Evolutionary conservation across 805 yeast genomes (phyloP).

Genomic region (Debaryomyces maramus): DNA sequence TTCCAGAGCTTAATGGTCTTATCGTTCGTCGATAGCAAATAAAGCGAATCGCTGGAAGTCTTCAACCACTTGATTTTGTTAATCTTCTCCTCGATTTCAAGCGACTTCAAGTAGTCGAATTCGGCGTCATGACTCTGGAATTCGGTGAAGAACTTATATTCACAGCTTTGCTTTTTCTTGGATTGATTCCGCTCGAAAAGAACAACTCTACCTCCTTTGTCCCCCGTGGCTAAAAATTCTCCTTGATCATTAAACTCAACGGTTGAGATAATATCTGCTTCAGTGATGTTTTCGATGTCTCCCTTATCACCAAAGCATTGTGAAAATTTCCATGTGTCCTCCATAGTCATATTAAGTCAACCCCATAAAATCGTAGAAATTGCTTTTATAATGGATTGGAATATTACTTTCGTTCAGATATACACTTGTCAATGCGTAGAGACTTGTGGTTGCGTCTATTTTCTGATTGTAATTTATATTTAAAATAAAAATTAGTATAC

Average conservation of each 20-base stretch:
- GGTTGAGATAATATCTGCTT: conserved; percentile 95
- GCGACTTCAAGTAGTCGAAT: conserved; percentile 90
- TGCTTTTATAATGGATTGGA: background rate
- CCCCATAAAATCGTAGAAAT: background rate
- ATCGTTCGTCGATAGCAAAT: conserved; percentile 88
- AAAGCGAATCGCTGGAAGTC: conserved; percentile 86
- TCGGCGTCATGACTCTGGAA: conserved; percentile 99
- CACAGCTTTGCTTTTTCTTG: conserved; percentile 67
- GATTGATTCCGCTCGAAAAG: conserved; percentile 83
- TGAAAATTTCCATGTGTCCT: conserved; percentile 74
- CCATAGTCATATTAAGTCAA: conserved; percentile 9
- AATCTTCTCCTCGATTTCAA: conserved; percentile 97
- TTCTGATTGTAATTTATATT: background rate
- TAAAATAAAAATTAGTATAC: background rate
- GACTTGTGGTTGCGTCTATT: background rate
- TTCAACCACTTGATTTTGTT: conserved; percentile 96
- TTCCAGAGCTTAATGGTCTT: conserved; percentile 99
- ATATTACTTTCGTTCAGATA: background rate
- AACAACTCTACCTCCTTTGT: conserved; percentile 97
- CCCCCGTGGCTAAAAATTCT: conserved; percentile 95
- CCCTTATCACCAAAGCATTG: conserved; percentile 99
- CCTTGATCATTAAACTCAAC: conserved; percentile 96
- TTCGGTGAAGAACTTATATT: conserved; percentile 93
- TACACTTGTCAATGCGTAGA: too few species aligned
- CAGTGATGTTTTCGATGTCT: conserved; percentile 91